A percentile compares a stretch with the other conserved stretches of the same genome.
These are phyloP conservation scores for Fusarium nematophilum DNA, from an alignment of 2,329 filamentous ascomycete genomes.

Conservation along the genomic window DNA sequence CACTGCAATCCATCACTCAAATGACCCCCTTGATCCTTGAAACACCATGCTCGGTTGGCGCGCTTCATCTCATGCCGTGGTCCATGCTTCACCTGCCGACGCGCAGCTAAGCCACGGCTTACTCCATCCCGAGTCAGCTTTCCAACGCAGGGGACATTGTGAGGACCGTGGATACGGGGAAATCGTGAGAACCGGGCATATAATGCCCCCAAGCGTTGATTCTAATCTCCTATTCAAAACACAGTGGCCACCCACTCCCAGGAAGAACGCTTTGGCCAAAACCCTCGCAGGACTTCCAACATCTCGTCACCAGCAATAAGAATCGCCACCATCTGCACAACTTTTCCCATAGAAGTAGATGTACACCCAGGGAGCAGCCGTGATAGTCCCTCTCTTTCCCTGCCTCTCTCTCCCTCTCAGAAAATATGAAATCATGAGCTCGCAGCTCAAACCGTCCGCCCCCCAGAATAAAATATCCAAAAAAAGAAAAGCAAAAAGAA, in stretches of 20 bases:
- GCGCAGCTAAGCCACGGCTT: constrained; percentile 19
- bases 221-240: constrained; percentile 20
- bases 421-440: neutral
- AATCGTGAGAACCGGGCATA: constrained; percentile 6
- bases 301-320: constrained; percentile 3
- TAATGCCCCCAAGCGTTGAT: constrained; percentile 9
- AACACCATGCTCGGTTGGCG: constrained; percentile 3
- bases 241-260: constrained; percentile 5
- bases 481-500: too few species aligned
- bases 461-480: constrained; percentile 10
- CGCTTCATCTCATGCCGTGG: neutral
- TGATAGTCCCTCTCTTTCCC: constrained; percentile 6
- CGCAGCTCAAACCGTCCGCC: constrained; percentile 11
- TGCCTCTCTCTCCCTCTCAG: neutral
- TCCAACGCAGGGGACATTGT: constrained; percentile 22
- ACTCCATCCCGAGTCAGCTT: constrained; percentile 24
- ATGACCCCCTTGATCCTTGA: too few species aligned
- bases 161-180: constrained; percentile 23
- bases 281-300: constrained; percentile 20
- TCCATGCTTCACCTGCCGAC: constrained; percentile 15
- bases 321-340: constrained; percentile 16
- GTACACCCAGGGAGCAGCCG: constrained; percentile 14
- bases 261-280: constrained; percentile 17
- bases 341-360: constrained; percentile 21
- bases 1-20: neutral